Conservation (phyloP, 495 filamentous ascomycete genomes). For the Trichoderma gamsii region DNA sequence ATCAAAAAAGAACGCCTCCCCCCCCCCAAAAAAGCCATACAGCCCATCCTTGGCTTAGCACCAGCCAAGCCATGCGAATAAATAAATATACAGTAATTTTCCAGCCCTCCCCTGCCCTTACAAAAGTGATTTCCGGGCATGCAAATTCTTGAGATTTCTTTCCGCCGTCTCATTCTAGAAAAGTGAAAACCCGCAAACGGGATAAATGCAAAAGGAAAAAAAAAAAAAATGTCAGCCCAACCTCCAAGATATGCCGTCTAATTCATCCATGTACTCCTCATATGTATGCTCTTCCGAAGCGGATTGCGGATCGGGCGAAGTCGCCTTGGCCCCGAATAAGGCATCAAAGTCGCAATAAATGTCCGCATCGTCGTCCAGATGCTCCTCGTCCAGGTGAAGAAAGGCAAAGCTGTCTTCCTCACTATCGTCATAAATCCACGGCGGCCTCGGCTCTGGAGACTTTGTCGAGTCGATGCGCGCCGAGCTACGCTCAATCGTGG, state of each 20-base stretch:
- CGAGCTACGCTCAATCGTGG: slow-evolving; percentile 1
- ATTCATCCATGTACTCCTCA: slow-evolving; percentile 40
- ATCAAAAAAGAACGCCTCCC: slow-evolving; percentile 1
- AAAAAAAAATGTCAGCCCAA: neutral
- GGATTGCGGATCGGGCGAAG: slow-evolving; percentile 12
- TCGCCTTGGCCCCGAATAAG: slow-evolving; percentile 33
- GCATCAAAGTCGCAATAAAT: slow-evolving; percentile 46
- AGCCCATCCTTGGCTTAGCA: slow-evolving; percentile 1
- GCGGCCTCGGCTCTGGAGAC: slow-evolving; percentile 12
- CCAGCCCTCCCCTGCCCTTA: neutral
- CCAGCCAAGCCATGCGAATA: slow-evolving; percentile 13
- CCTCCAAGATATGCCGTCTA: slow-evolving; percentile 39
- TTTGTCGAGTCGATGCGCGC: slow-evolving; percentile 9
- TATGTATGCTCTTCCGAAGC: slow-evolving; percentile 25
- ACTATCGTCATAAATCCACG: slow-evolving; percentile 21
- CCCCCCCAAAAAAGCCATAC: neutral
- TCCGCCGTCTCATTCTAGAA: slow-evolving; percentile 14
- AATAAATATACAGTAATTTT: slow-evolving; percentile 15
- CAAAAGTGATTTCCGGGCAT: neutral
- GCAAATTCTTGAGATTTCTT: neutral
- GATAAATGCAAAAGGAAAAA: neutral
- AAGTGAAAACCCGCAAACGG: neutral
- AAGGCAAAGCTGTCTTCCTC: slow-evolving; percentile 35
- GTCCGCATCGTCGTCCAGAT: slow-evolving; percentile 33
- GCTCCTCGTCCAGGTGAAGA: slow-evolving; percentile 31